A percentile compares a stretch with the other conserved stretches of the same genome.
Conservation (phyloP, 2,329 filamentous ascomycete genomes). For the Bipolaris bicolor region DNA sequence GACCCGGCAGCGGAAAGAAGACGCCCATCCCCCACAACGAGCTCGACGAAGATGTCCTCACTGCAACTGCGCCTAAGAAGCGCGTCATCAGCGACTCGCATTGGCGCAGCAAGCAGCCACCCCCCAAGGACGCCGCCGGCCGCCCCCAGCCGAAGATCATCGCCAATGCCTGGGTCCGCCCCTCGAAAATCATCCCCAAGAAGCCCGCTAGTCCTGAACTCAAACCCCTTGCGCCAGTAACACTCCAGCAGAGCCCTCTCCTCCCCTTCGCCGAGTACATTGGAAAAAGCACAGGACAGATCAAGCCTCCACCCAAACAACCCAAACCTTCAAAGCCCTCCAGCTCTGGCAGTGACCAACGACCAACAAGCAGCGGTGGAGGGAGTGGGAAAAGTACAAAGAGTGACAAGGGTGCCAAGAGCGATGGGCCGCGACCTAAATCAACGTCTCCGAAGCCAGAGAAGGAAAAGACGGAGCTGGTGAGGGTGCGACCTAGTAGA, state of each 20-base stretch:
- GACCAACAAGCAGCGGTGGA: slow-evolving; percentile 44
- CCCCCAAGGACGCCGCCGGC: slow-evolving; percentile 38
- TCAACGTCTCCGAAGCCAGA: slow-evolving; percentile 30
- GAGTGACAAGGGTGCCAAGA: slow-evolving; percentile 32
- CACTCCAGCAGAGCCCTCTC: slow-evolving; percentile 24
- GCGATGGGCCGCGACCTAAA: slow-evolving; percentile 24
- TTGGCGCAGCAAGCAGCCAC: slow-evolving; percentile 68
- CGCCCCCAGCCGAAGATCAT: slow-evolving; percentile 44
- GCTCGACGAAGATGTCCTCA: slow-evolving; percentile 54
- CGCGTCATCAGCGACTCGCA: slow-evolving; percentile 91
- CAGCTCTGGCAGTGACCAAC: slow-evolving; percentile 40
- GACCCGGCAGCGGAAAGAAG: slow-evolving; percentile 42
- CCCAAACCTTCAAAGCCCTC: slow-evolving; percentile 39
- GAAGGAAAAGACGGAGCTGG: slow-evolving; percentile 32
- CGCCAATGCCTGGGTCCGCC: slow-evolving; percentile 49
- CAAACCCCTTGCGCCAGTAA: slow-evolving; percentile 16
- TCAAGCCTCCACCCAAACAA: slow-evolving; percentile 28
- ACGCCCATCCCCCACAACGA: slow-evolving; percentile 43
- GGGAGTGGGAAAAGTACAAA: slow-evolving; percentile 39
- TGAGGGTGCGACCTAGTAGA: slow-evolving; percentile 38
- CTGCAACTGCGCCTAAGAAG: slow-evolving; percentile 77
- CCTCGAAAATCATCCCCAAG: slow-evolving; percentile 36
- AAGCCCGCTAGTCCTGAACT: slow-evolving; percentile 19
- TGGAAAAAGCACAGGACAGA: slow-evolving; percentile 37
- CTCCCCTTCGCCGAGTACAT: slow-evolving; percentile 34